phyloP scores from a whole-genome alignment of 495 filamentous ascomycete genomes.

The Margaritispora aquatica region DNA sequence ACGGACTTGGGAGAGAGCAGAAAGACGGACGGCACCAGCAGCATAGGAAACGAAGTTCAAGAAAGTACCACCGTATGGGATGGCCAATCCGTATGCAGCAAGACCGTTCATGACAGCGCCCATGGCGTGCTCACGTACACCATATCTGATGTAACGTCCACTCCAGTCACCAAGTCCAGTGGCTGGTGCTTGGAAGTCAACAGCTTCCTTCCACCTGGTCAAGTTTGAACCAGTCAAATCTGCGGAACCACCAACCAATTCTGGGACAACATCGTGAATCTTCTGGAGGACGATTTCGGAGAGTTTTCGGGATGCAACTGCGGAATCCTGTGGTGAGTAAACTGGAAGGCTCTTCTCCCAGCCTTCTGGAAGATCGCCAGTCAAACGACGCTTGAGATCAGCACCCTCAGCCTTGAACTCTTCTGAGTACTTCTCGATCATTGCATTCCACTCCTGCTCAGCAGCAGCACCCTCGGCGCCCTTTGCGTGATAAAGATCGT shows the following conservation, averaged over 20 bases:
- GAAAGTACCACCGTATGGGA: conserved; percentile 95
- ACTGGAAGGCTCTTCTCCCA: conserved; percentile 93
- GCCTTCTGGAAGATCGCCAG: conserved; percentile 83
- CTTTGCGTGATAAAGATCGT: conserved; percentile 81
- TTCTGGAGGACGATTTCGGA: conserved; percentile 90
- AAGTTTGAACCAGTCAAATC: conserved; percentile 98
- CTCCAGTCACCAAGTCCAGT: conserved; percentile 77
- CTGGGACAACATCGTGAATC: conserved; percentile 76
- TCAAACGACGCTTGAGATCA: conserved; percentile 77
- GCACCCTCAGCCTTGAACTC: conserved; percentile 69
- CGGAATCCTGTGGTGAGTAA: conserved; percentile 83
- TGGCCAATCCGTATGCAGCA: conserved; percentile 87
- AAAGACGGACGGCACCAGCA: conserved; percentile 90
- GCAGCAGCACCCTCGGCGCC: conserved; percentile 77
- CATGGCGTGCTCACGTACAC: conserved; percentile 97
- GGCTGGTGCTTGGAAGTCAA: conserved; percentile 93
- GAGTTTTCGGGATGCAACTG: conserved; percentile 87
- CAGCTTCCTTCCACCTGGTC: conserved; percentile 93
- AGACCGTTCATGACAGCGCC: conserved; percentile 98
- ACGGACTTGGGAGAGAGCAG: conserved; percentile 84
- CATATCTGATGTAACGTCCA: conserved; percentile 94
- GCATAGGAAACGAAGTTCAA: conserved; percentile 99
- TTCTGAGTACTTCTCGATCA: conserved; percentile 78
- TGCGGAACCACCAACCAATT: conserved; percentile 91
- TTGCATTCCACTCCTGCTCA: conserved; percentile 92